Base-by-base conservation (phyloP, 441 rosid species). In the Viola pubescens region DNA sequence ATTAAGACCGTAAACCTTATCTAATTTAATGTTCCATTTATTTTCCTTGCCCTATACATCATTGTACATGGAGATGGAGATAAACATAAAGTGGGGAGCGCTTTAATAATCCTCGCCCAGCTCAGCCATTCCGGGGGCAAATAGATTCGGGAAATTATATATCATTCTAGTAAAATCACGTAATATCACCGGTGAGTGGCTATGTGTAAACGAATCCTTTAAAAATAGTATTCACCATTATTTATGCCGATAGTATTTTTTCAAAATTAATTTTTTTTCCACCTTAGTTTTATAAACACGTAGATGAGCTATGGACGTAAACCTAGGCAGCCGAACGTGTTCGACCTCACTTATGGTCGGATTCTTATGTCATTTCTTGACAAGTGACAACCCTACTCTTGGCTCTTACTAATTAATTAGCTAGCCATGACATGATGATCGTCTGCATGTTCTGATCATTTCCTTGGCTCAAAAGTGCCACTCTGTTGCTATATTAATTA, bases 1-100 rank as follows among this genome's bases (percentile, higher is more conserved):
- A 26, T 26, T 26, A 26, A 26, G 34, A 52, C 41, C 70, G 14
- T 26, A 74, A 67, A 58, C 59, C 79, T 78, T 72, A 74, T 72
- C 81, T 66, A 9, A 60, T 41, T 9, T 26, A 26, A 43, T 56
- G 44, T 37, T 16, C 26, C 46, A 51, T 55, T 19, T 0, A 6
- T 47, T 63, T 26, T 51, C 48, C 34, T 6, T 49, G 54, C 48
- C 56, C 14, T 26, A 26, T 2, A 26, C 34, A 26, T 2, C 34
- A 26, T 26, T 19, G 2, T 26, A 26, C 34, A 2, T 2, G 34
- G 34, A 26, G 34, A 26, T 44, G 46, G 49, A 54, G 75, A 73
- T 68, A 70, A 67, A 63, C 66, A 66, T 49, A 61, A 63, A 68
- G 63, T 45, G 52, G 68, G 64, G 41, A 63, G 11, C 48, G 55